Percentiles rank a stretch among this genome's conserved stretches.
phyloP scores from a whole-genome alignment of 805 yeast genomes.

The Lachancea mirantina region DNA sequence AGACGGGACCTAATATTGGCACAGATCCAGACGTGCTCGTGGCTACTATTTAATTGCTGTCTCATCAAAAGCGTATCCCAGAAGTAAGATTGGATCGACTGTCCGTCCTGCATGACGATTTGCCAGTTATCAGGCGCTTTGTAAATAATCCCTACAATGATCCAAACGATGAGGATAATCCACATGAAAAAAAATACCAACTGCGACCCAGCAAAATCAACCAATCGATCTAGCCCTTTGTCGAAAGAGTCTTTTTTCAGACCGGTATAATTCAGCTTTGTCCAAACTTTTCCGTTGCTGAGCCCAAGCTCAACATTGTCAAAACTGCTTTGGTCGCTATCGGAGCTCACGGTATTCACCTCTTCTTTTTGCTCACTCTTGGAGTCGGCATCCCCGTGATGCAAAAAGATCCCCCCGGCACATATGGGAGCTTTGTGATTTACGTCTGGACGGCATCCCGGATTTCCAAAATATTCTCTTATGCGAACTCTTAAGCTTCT shows the following conservation, averaged over 20 bases:
- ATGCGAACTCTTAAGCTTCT: too few relatives aligned
- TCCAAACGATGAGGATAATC: conserved; percentile 25
- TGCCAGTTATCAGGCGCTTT: conserved; percentile 34
- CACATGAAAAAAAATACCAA: conserved; percentile 25
- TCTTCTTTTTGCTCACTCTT: conserved; percentile 3
- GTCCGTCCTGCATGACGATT: conserved; percentile 37
- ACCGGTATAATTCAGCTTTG: conserved; percentile 24
- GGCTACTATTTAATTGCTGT: conserved; percentile 31
- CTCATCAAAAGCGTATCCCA: conserved; percentile 38
- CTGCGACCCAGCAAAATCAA: conserved; percentile 24
- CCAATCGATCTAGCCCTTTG: conserved; percentile 20
- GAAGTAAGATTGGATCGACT: conserved; percentile 34
- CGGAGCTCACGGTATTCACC: conserved; percentile 6
- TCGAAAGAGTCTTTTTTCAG: conserved; percentile 19
- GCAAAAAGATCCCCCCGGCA: neutral
- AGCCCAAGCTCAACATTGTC: conserved; percentile 11
- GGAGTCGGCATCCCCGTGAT: conserved; percentile 1
- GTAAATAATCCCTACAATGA: conserved; percentile 23
- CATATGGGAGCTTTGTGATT: conserved; percentile 13
- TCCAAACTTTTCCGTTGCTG: conserved; percentile 15
- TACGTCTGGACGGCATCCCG: conserved; percentile 14
- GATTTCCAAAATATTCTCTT: conserved; percentile 19
- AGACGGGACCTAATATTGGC: conserved; percentile 28
- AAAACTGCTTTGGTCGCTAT: conserved; percentile 14
- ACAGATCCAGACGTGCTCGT: conserved; percentile 24